These are phyloP conservation scores for Russula olivacea DNA, from an alignment of 768 basidiomycete genomes.

Conservation along the genomic window DNA sequence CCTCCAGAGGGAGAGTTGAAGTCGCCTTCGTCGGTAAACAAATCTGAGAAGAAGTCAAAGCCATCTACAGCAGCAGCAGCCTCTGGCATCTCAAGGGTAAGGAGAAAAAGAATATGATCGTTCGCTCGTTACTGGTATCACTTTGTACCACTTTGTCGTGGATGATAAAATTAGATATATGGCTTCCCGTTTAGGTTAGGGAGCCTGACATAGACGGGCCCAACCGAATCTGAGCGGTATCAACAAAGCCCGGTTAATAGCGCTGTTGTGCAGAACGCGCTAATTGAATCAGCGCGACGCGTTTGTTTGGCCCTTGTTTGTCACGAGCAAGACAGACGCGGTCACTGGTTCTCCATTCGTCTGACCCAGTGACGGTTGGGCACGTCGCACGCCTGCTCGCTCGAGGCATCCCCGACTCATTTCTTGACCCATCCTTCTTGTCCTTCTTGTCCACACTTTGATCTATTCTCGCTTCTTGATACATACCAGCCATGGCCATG, in stretches of 20 bases:
- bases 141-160: too few species aligned
- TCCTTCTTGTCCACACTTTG: neutral
- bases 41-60: neutral
- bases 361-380: neutral
- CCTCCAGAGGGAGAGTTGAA: neutral
- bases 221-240: too few species aligned
- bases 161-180: neutral
- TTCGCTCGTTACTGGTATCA: neutral
- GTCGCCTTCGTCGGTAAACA: neutral
- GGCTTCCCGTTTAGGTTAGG: conserved; percentile 1
- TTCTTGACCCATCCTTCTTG: conserved; percentile 14
- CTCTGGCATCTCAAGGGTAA: neutral
- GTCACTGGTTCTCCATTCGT: neutral
- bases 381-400: conserved; percentile 11
- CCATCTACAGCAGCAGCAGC: neutral
- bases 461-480: neutral
- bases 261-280: neutral
- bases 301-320: conserved; percentile 25
- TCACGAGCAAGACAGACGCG: neutral
- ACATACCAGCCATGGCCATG: conserved; percentile 21
- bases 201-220: too few species aligned
- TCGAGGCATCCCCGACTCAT: neutral
- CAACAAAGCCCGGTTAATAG: too few species aligned
- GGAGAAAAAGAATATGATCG: neutral
- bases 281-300: conserved; percentile 23